A percentile compares a stretch with the other conserved stretches of the same genome.
Conservation (phyloP, 805 yeast species). For the Yarrowia porcina region DNA sequence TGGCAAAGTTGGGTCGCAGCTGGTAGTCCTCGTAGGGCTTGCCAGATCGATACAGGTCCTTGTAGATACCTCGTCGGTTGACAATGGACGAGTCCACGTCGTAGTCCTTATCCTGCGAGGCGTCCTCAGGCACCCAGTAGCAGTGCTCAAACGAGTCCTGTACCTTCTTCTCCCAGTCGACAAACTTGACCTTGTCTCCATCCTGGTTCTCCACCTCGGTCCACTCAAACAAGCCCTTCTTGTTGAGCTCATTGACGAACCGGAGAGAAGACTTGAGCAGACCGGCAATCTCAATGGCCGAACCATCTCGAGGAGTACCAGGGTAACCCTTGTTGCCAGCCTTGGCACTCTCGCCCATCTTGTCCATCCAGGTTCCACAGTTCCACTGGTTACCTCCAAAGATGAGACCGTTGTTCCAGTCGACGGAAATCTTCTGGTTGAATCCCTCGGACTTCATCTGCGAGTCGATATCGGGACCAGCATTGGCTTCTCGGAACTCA, state of each 20-base stretch:
- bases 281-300: slow-evolving; percentile 90
- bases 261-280: slow-evolving; percentile 78
- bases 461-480: slow-evolving; percentile 81
- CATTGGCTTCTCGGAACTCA: slow-evolving; percentile 88
- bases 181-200: slow-evolving; percentile 55
- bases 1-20: slow-evolving; percentile 84
- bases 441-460: slow-evolving; percentile 94
- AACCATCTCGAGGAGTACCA: slow-evolving; percentile 97
- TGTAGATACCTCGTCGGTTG: slow-evolving; percentile 90
- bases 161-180: slow-evolving; percentile 69
- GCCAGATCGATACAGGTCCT: slow-evolving; percentile 76
- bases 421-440: slow-evolving; percentile 74
- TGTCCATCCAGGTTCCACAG: slow-evolving; percentile 99
- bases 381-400: slow-evolving; percentile 90
- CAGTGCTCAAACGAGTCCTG: slow-evolving; percentile 73
- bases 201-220: slow-evolving; percentile 55
- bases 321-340: slow-evolving; percentile 91
- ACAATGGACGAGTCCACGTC: slow-evolving; percentile 63
- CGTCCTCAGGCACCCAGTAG: slow-evolving; percentile 69
- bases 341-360: slow-evolving; percentile 89
- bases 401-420: slow-evolving; percentile 84
- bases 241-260: slow-evolving; percentile 63
- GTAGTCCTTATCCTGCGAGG: slow-evolving; percentile 57
- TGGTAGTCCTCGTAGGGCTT: slow-evolving; percentile 93
- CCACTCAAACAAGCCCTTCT: slow-evolving; percentile 55